Evolutionary conservation across 2,329 filamentous ascomycete species (phyloP).

Genomic region (Aureobasidium namibiae): DNA sequence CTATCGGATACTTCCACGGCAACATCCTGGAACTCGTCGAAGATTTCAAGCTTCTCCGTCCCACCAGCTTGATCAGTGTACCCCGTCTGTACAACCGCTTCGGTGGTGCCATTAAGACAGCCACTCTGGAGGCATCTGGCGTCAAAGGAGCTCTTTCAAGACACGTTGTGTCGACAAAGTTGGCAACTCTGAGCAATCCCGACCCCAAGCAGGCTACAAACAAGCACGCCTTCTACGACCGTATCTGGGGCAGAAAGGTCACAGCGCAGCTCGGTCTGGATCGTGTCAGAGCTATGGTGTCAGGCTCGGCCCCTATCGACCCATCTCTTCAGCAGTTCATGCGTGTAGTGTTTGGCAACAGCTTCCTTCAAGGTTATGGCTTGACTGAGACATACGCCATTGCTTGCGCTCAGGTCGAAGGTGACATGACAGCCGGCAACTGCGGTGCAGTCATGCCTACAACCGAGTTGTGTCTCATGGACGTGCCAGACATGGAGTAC

Average conservation of each 20-base stretch:
- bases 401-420: constrained; percentile 57
- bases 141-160: constrained; percentile 74
- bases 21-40: constrained; percentile 81
- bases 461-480: constrained; percentile 70
- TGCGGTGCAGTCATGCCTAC: constrained; percentile 65
- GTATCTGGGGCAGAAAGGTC: constrained; percentile 88
- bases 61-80: constrained; percentile 78
- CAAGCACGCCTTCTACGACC: constrained; percentile 69
- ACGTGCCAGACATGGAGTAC: constrained; percentile 93
- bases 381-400: constrained; percentile 89
- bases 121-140: constrained; percentile 70
- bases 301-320: constrained; percentile 84
- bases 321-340: constrained; percentile 83
- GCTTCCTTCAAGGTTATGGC: constrained; percentile 82
- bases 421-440: constrained; percentile 70
- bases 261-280: constrained; percentile 74
- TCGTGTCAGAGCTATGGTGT: constrained; percentile 63
- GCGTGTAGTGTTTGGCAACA: constrained; percentile 69
- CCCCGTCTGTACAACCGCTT: constrained; percentile 89
- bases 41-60: constrained; percentile 79
- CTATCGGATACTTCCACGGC: constrained; percentile 89
- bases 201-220: constrained; percentile 65
- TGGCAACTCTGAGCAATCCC: constrained; percentile 65
- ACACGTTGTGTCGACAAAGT: constrained; percentile 71
- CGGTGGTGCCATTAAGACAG: constrained; percentile 69